These are phyloP conservation scores for Curvularia lunata DNA, from an alignment of 2,329 filamentous ascomycete genomes.

Conservation along the genomic window DNA sequence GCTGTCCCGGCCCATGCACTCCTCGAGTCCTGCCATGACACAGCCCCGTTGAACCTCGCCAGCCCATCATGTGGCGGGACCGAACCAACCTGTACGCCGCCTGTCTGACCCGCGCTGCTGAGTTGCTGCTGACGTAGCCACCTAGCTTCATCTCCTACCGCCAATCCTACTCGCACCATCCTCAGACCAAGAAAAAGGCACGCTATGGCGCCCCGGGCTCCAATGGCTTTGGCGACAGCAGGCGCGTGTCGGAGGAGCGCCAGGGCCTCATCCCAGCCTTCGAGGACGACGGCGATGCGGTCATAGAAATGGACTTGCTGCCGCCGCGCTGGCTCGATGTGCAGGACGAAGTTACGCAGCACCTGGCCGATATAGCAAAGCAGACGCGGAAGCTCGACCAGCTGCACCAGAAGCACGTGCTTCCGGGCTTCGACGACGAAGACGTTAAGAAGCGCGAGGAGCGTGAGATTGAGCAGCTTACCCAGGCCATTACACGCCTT, in stretches of 20 bases:
- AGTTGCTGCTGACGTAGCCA: conserved; percentile 42
- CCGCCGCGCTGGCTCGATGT: conserved; percentile 96
- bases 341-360: conserved; percentile 88
- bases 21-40: conserved; percentile 37
- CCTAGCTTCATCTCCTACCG: conserved; percentile 96
- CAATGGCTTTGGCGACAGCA: conserved; percentile 58
- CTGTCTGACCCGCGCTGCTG: conserved; percentile 5
- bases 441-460: conserved; percentile 87
- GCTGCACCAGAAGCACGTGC: conserved; percentile 94
- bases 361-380: conserved; percentile 78
- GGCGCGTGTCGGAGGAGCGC: conserved; percentile 64
- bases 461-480: conserved; percentile 85
- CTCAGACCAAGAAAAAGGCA: conserved; percentile 73
- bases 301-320: conserved; percentile 98
- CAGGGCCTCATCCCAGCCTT: conserved; percentile 85
- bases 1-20: conserved; percentile 4
- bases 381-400: conserved; percentile 87
- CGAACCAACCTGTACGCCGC: conserved; percentile 88
- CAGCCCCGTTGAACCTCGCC: conserved; percentile 33
- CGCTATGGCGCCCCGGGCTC: conserved; percentile 62
- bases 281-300: conserved; percentile 85
- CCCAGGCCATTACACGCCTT: conserved; percentile 83
- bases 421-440: conserved; percentile 96
- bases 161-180: conserved; percentile 96
- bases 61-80: conserved; percentile 88